phyloP scores from a whole-genome alignment of 768 basidiomycete genomes.

The Pleurotus sapidus region DNA sequence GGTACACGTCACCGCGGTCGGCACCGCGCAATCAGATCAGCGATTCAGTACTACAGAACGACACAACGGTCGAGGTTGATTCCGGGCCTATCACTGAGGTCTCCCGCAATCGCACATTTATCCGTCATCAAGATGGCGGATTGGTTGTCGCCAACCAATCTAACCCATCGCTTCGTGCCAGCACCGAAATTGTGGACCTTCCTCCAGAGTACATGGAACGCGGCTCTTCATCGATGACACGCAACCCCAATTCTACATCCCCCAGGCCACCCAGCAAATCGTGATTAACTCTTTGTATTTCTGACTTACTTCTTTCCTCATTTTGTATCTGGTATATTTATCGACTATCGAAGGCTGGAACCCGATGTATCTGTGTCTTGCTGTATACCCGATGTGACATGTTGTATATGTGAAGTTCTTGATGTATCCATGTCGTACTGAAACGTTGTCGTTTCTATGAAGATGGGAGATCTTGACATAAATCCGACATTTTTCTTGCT shows the following conservation, averaged over 20 bases:
- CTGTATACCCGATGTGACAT: no score
- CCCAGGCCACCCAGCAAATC: background rate
- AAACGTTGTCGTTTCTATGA: no score
- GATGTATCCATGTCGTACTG: no score
- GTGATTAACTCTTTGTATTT: background rate
- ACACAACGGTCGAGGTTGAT: background rate
- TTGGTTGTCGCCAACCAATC: background rate
- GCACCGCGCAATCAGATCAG: background rate
- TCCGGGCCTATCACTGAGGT: background rate
- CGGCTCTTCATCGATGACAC: no score
- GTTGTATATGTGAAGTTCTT: no score
- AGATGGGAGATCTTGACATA: no score
- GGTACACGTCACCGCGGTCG: background rate
- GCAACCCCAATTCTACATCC: background rate
- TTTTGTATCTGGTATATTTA: no score
- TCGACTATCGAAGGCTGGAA: no score
- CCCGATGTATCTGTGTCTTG: no score
- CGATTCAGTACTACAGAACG: background rate
- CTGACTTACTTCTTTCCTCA: no score
- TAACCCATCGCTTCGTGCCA: background rate
- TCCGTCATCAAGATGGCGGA: slow-evolving; percentile 1
- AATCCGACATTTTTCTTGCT: no score
- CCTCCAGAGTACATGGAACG: background rate
- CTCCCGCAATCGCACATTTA: background rate
- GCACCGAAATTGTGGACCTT: background rate